Evolutionary conservation across 208 protist species (phyloP).

Genomic region (Tritrichomonas musculus): DNA sequence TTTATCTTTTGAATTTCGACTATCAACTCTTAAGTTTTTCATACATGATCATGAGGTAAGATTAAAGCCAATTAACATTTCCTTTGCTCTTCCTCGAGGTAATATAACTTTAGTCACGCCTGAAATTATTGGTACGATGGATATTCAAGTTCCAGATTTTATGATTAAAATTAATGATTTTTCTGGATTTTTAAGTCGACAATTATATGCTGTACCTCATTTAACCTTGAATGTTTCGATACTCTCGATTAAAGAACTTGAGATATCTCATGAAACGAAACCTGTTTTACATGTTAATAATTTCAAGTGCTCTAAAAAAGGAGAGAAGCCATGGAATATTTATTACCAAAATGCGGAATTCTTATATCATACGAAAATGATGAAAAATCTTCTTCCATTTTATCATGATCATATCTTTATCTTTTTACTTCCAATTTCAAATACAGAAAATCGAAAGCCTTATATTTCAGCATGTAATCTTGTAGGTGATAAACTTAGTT

Average conservation of each 20-base stretch:
- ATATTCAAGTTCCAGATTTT: background rate
- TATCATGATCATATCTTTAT: background rate
- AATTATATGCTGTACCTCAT: background rate
- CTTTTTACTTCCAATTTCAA: too few relatives aligned
- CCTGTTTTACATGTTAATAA: background rate
- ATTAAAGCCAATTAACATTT: background rate
- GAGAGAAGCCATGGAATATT: background rate
- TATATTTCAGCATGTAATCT: too few relatives aligned
- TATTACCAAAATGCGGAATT: background rate
- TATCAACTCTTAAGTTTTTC: background rate
- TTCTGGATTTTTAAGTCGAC: background rate
- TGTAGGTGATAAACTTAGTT: too few relatives aligned
- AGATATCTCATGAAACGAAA: background rate
- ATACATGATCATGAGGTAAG: background rate
- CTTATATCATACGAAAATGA: background rate
- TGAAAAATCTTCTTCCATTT: background rate
- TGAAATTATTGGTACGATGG: background rate
- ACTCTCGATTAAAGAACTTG: background rate
- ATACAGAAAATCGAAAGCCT: too few relatives aligned
- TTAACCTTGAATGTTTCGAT: background rate
- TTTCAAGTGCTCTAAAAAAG: background rate
- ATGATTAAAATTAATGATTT: background rate
- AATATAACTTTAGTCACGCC: background rate
- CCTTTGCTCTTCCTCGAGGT: background rate
- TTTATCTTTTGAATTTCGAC: background rate